These are phyloP conservation scores for Suillus paluster DNA, from an alignment of 768 basidiomycete species.

Conservation along the genomic window DNA sequence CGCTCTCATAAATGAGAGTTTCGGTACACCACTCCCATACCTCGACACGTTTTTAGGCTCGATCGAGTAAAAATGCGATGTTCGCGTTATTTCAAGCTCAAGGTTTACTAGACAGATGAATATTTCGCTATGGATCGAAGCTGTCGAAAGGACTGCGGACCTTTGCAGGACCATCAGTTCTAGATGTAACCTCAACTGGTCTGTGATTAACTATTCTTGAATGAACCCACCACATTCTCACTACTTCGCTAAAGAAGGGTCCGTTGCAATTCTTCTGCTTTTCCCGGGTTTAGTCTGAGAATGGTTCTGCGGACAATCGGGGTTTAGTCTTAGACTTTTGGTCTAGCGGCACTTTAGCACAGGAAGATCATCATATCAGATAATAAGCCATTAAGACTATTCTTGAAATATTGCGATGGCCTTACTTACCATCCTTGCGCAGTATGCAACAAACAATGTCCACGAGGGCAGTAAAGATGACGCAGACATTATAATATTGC, in stretches of 20 bases:
- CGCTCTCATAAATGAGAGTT: not conserved
- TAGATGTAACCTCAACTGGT: not conserved
- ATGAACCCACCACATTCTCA: not conserved
- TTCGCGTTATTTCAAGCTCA: not conserved
- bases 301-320: not conserved
- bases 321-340: not conserved
- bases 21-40: not conserved
- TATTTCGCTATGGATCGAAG: not conserved
- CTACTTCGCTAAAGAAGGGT: not conserved
- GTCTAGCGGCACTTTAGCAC: no score
- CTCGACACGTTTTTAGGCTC: not conserved
- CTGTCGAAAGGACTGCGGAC: not conserved
- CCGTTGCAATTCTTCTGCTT: not conserved
- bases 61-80: not conserved
- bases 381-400: no score
- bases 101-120: constrained; percentile 5
- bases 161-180: not conserved
- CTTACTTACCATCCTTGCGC: not conserved
- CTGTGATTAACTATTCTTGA: constrained; percentile 6
- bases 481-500: not conserved
- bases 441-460: not conserved
- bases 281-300: constrained; percentile 1
- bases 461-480: no score
- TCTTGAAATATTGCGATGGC: not conserved
- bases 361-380: not conserved